A percentile compares a stretch with the other conserved stretches of the same genome.
These are phyloP conservation scores for Umbilicus rupestris DNA, from an alignment of 164 flowering plant genomes.

Conservation along the genomic window DNA sequence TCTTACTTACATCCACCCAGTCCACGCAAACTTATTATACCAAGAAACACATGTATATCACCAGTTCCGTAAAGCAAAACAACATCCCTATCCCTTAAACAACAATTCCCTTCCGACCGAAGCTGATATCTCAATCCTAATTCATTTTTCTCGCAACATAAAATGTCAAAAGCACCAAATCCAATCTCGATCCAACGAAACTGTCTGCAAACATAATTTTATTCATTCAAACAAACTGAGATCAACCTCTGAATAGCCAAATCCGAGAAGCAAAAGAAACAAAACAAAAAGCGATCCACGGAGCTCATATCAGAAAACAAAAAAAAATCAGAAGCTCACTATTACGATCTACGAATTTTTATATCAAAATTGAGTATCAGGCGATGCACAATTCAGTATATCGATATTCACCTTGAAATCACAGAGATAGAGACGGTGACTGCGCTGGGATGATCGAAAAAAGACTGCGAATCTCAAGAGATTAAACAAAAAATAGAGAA, in stretches of 20 bases:
- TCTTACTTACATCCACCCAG: not conserved
- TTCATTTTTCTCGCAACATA: no score
- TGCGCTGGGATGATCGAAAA: not conserved
- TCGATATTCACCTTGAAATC: not conserved
- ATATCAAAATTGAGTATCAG: not conserved
- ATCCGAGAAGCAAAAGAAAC: not conserved
- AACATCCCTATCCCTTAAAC: not conserved
- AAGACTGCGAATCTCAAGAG: no score
- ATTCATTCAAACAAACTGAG: not conserved
- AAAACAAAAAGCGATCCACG: not conserved
- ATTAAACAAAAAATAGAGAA: not conserved
- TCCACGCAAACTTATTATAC: no score
- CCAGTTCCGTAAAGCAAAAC: not conserved
- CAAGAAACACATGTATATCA: not conserved
- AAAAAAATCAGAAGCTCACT: not conserved
- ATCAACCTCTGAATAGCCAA: not conserved
- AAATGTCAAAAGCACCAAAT: no score
- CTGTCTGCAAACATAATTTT: no score
- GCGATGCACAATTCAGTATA: not conserved
- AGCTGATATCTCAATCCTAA: no score
- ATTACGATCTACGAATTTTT: not conserved
- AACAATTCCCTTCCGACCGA: no score
- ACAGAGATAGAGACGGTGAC: not conserved
- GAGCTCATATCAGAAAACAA: not conserved
- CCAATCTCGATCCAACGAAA: no score